phyloP scores from a whole-genome alignment of 176 grass and related monocot species.

The Eremochloa ophiuroides region DNA sequence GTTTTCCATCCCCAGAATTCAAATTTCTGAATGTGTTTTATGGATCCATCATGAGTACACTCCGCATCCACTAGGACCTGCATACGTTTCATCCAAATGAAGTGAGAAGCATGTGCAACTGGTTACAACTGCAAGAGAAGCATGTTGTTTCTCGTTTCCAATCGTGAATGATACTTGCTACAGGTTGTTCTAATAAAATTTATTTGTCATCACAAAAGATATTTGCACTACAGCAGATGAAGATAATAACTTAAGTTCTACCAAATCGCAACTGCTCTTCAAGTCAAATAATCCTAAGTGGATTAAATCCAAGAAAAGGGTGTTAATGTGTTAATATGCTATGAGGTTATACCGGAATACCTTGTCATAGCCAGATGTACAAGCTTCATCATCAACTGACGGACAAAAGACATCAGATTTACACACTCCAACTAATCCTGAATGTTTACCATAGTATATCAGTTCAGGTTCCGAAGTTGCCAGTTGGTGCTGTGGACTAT shows the following conservation, averaged over 20 bases:
- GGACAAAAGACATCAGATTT: constrained; percentile 53
- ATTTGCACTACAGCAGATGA: background rate
- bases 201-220: background rate
- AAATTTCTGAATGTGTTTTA: constrained; percentile 96
- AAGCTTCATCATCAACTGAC: constrained; percentile 37
- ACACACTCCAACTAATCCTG: constrained; percentile 68
- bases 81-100: background rate
- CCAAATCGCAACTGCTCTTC: background rate
- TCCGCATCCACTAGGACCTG: constrained; percentile 97
- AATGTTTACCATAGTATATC: constrained; percentile 92
- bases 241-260: background rate
- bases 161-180: background rate
- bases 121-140: background rate
- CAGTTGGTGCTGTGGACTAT: constrained; percentile 30
- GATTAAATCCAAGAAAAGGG: background rate
- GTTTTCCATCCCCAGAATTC: constrained; percentile 98
- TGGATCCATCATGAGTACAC: constrained; percentile 96
- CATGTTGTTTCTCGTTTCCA: background rate
- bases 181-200: background rate
- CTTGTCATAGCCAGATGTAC: constrained; percentile 82
- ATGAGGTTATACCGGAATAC: constrained; percentile 31
- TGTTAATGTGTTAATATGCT: background rate
- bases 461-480: constrained; percentile 68
- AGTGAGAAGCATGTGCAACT: background rate
- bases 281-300: background rate